Conservation (phyloP, 345 rosid genomes). For the Salix arbutifolia region DNA sequence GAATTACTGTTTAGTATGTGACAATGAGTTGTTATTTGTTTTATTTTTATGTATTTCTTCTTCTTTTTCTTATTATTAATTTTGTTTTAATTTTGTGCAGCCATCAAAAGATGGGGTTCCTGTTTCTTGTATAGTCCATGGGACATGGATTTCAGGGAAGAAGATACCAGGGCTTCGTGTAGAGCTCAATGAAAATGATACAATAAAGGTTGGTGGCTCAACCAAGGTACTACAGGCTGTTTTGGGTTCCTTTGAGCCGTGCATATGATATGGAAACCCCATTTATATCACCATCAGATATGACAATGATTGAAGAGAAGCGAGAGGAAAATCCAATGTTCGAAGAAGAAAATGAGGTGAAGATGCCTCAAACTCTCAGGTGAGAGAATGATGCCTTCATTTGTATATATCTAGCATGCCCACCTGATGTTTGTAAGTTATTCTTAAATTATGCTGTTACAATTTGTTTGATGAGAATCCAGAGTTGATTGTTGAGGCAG, state of each 20-base stretch:
- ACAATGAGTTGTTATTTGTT: background rate
- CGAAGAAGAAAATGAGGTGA: too few species aligned
- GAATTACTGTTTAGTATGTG: background rate
- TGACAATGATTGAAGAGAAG: too few species aligned
- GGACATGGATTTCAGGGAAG: constrained; percentile 61
- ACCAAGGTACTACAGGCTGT: constrained; percentile 75
- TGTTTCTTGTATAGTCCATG: constrained; percentile 55
- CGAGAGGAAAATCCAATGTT: too few species aligned
- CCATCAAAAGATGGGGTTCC: constrained; percentile 7
- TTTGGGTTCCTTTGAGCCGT: constrained; percentile 68
- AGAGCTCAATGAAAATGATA: background rate
- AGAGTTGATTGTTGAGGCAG: too few species aligned
- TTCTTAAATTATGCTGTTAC: too few species aligned
- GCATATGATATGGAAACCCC: constrained; percentile 60
- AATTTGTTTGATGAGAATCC: too few species aligned
- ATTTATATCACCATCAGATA: constrained; percentile 36
- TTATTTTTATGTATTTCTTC: background rate
- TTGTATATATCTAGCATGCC: too few species aligned
- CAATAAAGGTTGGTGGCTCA: constrained; percentile 65
- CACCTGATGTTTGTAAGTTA: too few species aligned
- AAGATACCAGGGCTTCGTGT: constrained; percentile 27
- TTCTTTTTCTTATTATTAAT: too few species aligned
- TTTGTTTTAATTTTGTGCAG: background rate
- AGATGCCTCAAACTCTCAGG: too few species aligned
- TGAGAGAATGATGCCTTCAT: too few species aligned